Evolutionary conservation across 2,329 filamentous ascomycete genomes (phyloP), one percentile per base, ranked within the genome.

Genomic region (Nothophaeocryptopus gaeumannii): DNA sequence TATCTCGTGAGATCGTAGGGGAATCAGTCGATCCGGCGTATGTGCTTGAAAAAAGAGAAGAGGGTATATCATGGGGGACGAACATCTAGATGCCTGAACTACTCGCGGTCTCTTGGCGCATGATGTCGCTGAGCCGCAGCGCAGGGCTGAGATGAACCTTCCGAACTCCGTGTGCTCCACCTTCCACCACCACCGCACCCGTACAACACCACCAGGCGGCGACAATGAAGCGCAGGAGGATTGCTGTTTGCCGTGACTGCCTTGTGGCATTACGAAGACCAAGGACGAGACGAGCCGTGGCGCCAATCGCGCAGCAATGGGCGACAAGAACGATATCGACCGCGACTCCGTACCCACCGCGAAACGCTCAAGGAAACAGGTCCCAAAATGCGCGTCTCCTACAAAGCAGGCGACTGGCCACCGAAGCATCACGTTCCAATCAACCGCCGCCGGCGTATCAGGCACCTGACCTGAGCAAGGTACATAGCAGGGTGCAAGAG

Each of bases 401-500:
- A 12, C 51, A 49, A 12, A 46, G 34, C 26, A 38, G 49, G 20
- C 26, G 39, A 13, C 43, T 47, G 11, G 34, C 34, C 26, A 34
- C 49, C 8, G 26, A 34, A 11, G 32, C 38, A n/a, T 12, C 39
- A 12, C 43, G 32, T 16, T n/a, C 30, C 29, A 33, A 13, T 5
- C 45, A 29, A n/a, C 44, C 50, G 20, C 47, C 52, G 2, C 32
- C 47, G 32, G 35, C 47, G 14, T 34, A 49, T 26, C 39, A 35
- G 13, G 36, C 49, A n/a, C 43, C 44, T 2, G 50, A 58, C 34
- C 45, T 59, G 36, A 51, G 48, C 26, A 50, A 42, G 12, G 41
- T 55, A 13, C 63, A 67, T 54, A 44, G 30, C 37, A 60, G 63
- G 45, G 54, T 65, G n/a, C 50, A 61, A 29, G 58, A 64, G 37